These are phyloP conservation scores for Candida railenensis DNA, from an alignment of 805 yeast genomes.

Conservation along the genomic window DNA sequence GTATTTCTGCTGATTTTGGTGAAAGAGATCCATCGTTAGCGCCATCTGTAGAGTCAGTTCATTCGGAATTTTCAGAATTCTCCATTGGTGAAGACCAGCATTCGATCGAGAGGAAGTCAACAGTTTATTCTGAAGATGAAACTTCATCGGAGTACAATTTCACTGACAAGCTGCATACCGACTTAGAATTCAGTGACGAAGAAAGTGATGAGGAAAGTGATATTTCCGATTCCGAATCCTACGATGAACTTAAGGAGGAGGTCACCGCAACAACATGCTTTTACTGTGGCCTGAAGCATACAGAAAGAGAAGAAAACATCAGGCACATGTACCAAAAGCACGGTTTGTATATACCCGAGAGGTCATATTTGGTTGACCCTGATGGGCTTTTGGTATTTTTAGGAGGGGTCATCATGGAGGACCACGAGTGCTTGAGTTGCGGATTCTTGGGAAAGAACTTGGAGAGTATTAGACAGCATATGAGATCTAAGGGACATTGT, in stretches of 20 bases:
- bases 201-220: conserved; percentile 22
- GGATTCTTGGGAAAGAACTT: conserved; percentile 42
- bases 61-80: conserved; percentile 57
- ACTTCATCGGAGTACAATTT: conserved; percentile 10
- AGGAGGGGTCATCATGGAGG: conserved; percentile 36
- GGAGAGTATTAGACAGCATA: conserved; percentile 44
- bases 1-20: conserved; percentile 5
- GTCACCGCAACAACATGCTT: conserved; percentile 55
- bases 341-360: conserved; percentile 46
- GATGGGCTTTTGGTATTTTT: conserved; percentile 38
- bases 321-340: conserved; percentile 45
- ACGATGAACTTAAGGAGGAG: conserved; percentile 20
- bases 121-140: conserved; percentile 16
- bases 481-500: conserved; percentile 44
- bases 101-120: conserved; percentile 6
- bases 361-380: conserved; percentile 34
- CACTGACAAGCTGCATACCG: neutral
- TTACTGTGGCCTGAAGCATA: conserved; percentile 55
- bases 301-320: conserved; percentile 53
- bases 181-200: conserved; percentile 11
- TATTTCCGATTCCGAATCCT: conserved; percentile 17
- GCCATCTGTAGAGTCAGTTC: conserved; percentile 42
- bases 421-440: conserved; percentile 44
- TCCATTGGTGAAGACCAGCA: conserved; percentile 48
- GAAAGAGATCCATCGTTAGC: neutral